Percentiles rank a stretch among this genome's conserved stretches.
Conservation (phyloP, 352 stramenopile species). For the Globisporangium cederbergense region DNA sequence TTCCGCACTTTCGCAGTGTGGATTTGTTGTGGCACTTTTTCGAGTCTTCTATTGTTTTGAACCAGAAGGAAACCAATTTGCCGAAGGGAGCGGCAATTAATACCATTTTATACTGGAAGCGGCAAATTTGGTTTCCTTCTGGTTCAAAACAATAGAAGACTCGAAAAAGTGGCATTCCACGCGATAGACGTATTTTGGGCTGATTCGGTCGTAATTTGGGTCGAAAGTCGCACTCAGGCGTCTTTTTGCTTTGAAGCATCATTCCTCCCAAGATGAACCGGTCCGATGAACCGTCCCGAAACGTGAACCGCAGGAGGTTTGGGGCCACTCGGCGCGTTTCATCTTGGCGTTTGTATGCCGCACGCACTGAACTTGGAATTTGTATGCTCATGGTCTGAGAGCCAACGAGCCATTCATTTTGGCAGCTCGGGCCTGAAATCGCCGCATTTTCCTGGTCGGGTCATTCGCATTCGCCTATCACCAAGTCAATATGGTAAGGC, state of each 20-base stretch:
- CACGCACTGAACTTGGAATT: conserved; percentile 23
- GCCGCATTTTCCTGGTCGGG: conserved; percentile 22
- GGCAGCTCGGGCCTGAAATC: conserved; percentile 21
- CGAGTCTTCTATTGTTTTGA: no score
- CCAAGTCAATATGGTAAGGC: conserved; percentile 89
- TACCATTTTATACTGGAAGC: no score
- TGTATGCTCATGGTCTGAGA: conserved; percentile 39
- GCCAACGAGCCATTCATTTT: conserved; percentile 87
- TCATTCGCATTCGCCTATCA: conserved; percentile 88
- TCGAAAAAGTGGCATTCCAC: no score
- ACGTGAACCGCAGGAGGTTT: conserved; percentile 1
- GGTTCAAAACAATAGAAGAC: no score
- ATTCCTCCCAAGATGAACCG: background rate
- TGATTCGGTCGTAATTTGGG: background rate
- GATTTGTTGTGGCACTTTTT: no score
- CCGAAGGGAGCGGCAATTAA: no score
- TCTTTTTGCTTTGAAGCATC: background rate
- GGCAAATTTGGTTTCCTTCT: no score
- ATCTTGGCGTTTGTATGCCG: conserved; percentile 38
- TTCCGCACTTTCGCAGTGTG: background rate
- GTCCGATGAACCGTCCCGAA: background rate
- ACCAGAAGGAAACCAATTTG: no score
- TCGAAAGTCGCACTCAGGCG: background rate
- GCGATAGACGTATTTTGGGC: no score
- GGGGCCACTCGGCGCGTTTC: conserved; percentile 1